Percentiles rank a stretch among this genome's conserved stretches.
These are phyloP conservation scores for Lentinula guzmanii DNA, from an alignment of 768 basidiomycete genomes.

Conservation along the genomic window DNA sequence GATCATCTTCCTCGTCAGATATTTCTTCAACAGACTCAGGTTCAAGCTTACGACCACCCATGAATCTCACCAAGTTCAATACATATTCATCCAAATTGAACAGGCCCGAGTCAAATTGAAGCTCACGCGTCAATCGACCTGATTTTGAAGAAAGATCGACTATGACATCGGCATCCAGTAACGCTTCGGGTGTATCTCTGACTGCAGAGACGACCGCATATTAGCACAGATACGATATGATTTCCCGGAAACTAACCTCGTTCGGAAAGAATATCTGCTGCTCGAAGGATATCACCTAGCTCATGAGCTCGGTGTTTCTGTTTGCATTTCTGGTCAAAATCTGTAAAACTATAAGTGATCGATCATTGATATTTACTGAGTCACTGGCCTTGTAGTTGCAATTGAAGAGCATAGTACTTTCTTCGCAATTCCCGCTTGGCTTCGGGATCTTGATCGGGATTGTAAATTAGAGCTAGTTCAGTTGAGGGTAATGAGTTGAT, in stretches of 20 bases:
- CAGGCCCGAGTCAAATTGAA: conserved; percentile 80
- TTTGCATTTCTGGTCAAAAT: conserved; percentile 33
- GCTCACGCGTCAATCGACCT: conserved; percentile 78
- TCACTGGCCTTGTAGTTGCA: conserved; percentile 59
- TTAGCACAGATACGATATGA: not conserved
- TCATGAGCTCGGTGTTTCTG: conserved; percentile 36
- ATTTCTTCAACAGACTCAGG: conserved; percentile 37
- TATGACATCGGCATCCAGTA: conserved; percentile 81
- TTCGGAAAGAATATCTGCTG: conserved; percentile 55
- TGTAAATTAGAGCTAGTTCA: conserved; percentile 37
- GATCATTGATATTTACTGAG: conserved; percentile 16
- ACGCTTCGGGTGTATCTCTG: conserved; percentile 80
- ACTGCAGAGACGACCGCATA: conserved; percentile 33
- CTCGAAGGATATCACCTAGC: conserved; percentile 47
- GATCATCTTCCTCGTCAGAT: conserved; percentile 36
- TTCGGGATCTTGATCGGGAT: conserved; percentile 81
- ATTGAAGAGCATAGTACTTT: conserved; percentile 63
- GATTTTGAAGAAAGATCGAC: conserved; percentile 55
- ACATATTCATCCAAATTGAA: conserved; percentile 95
- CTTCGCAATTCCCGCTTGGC: conserved; percentile 71
- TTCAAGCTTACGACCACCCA: conserved; percentile 63
- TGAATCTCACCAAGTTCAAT: conserved; percentile 60
- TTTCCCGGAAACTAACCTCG: conserved; percentile 37
- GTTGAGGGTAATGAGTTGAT: not conserved
- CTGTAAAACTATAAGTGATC: conserved; percentile 20